A percentile compares a stretch with the other conserved stretches of the same genome.
Conservation (phyloP, 768 basidiomycete genomes). For the Collybia mongolica region DNA sequence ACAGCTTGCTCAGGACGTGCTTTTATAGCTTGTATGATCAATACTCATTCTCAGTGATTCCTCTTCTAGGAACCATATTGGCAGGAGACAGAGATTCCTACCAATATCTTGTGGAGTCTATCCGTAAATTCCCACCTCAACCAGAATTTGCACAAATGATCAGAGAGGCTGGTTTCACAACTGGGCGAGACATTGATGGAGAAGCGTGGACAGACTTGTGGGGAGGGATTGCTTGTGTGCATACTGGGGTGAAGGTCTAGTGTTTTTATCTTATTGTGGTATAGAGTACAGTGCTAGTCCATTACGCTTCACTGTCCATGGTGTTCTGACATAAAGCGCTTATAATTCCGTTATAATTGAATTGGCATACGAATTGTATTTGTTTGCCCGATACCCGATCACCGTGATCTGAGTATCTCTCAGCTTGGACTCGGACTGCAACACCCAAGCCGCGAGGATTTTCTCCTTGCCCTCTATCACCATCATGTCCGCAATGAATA, state of each 20-base stretch:
- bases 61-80: constrained; percentile 93
- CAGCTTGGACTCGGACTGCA: constrained; percentile 1
- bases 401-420: neutral
- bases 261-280: constrained; percentile 17
- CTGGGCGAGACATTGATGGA: constrained; percentile 69
- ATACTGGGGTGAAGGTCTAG: constrained; percentile 69
- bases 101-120: constrained; percentile 97
- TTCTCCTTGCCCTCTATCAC: constrained; percentile 20
- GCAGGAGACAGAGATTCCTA: constrained; percentile 94
- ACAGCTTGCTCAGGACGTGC: constrained; percentile 7
- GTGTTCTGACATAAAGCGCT: neutral
- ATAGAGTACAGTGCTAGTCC: constrained; percentile 25
- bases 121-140: constrained; percentile 90
- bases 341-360: neutral
- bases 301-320: neutral
- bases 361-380: neutral
- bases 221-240: constrained; percentile 86
- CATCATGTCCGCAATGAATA: constrained; percentile 30
- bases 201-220: constrained; percentile 86
- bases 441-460: constrained; percentile 7
- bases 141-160: constrained; percentile 89
- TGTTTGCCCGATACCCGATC: constrained; percentile 11
- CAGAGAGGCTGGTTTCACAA: constrained; percentile 77
- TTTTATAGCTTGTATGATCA: constrained; percentile 79
- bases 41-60: constrained; percentile 95